phyloP scores from a whole-genome alignment of 768 basidiomycete genomes.

The Suillus alpinus region DNA sequence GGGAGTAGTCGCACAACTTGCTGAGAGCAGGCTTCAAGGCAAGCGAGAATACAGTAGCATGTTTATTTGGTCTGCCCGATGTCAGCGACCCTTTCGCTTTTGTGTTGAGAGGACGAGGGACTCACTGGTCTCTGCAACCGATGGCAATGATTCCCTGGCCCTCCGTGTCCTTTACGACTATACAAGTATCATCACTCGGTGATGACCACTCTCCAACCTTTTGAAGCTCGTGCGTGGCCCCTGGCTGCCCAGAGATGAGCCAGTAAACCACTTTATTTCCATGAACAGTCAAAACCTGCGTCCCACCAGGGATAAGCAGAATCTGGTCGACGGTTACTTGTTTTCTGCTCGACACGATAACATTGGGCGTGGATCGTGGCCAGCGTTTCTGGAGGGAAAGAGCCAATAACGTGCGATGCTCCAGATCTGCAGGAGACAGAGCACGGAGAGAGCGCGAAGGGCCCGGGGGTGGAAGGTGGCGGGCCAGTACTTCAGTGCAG shows the following conservation, averaged over 20 bases:
- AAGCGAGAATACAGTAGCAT: slow-evolving; percentile 19
- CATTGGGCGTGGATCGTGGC: slow-evolving; percentile 16
- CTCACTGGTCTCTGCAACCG: slow-evolving; percentile 13
- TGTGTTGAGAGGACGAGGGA: neutral
- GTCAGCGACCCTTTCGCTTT: neutral
- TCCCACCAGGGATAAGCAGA: slow-evolving; percentile 23
- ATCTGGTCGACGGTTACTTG: slow-evolving; percentile 23
- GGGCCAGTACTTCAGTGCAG: slow-evolving; percentile 20
- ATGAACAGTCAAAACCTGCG: slow-evolving; percentile 27
- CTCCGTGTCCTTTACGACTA: slow-evolving; percentile 13
- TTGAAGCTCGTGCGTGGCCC: slow-evolving; percentile 14
- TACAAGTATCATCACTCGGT: slow-evolving; percentile 14
- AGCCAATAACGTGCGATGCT: slow-evolving; percentile 27
- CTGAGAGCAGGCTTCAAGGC: slow-evolving; percentile 19
- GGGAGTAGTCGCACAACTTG: slow-evolving; percentile 20
- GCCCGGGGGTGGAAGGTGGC: slow-evolving; percentile 21
- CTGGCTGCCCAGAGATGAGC: slow-evolving; percentile 18
- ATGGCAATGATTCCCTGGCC: slow-evolving; percentile 18
- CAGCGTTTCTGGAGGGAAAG: slow-evolving; percentile 22
- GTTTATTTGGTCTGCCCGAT: slow-evolving; percentile 12
- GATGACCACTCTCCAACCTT: slow-evolving; percentile 20
- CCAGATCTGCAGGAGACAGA: slow-evolving; percentile 22
- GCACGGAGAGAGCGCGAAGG: slow-evolving; percentile 5
- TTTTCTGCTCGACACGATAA: slow-evolving; percentile 9
- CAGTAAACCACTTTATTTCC: slow-evolving; percentile 22